phyloP scores from a whole-genome alignment of 352 stramenopile genomes.

The Pythium pyrilobum region DNA sequence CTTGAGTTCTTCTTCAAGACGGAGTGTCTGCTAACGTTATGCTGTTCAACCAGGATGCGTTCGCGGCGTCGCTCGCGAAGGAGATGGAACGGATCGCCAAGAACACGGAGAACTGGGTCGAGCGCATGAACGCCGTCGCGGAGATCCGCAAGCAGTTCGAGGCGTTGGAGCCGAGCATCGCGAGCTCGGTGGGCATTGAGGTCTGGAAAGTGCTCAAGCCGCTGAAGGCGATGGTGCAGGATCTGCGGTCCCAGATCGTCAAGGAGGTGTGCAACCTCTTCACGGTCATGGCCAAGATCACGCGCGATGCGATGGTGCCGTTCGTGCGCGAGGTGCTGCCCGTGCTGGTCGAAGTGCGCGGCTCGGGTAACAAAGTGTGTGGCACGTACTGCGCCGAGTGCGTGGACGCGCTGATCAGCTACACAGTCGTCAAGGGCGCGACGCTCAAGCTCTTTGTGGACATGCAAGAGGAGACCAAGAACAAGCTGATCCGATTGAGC shows the following conservation, averaged over 20 bases:
- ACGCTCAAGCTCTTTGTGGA: conserved; percentile 74
- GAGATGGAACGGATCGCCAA: conserved; percentile 78
- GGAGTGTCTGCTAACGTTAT: too few relatives aligned
- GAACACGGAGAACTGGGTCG: conserved; percentile 80
- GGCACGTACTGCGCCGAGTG: conserved; percentile 75
- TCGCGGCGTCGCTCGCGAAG: conserved; percentile 25
- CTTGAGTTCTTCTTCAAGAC: too few relatives aligned
- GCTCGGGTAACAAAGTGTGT: conserved; percentile 81
- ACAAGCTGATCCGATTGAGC: conserved; percentile 72
- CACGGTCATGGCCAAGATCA: conserved; percentile 51
- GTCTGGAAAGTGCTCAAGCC: conserved; percentile 72
- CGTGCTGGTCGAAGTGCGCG: conserved; percentile 70
- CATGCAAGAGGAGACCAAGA: conserved; percentile 71
- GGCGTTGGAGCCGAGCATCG: conserved; percentile 34
- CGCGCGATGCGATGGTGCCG: conserved; percentile 71
- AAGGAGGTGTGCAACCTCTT: conserved; percentile 75
- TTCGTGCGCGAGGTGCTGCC: conserved; percentile 71
- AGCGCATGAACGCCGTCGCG: conserved; percentile 53
- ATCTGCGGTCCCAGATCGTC: conserved; percentile 82
- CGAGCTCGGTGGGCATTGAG: conserved; percentile 39
- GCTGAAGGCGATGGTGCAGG: conserved; percentile 66
- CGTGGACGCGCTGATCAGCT: conserved; percentile 54
- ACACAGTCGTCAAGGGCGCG: conserved; percentile 68
- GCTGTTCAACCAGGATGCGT: conserved; percentile 6
- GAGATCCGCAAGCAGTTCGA: conserved; percentile 73